Conservation (phyloP, 2,329 filamentous ascomycete species). For the Aspergillus viridinutans region DNA sequence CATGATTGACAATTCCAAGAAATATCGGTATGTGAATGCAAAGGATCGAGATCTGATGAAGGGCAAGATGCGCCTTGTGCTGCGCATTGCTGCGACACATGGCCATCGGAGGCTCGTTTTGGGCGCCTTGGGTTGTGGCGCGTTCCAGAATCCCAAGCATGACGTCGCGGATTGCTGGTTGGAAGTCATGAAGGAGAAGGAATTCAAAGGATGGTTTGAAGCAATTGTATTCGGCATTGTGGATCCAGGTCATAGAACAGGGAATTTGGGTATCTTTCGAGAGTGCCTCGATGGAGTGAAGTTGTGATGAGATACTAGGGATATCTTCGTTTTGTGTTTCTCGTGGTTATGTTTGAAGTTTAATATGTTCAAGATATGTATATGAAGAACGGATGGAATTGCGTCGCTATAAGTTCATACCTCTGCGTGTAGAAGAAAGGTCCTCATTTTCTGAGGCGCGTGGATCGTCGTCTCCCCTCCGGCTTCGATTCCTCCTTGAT, state of each 20-base stretch:
- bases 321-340: not conserved
- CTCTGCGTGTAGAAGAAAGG: not conserved
- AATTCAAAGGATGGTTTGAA: constrained; percentile 64
- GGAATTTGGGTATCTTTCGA: constrained; percentile 32
- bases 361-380: not conserved
- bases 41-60: constrained; percentile 53
- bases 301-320: constrained; percentile 15
- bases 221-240: constrained; percentile 62
- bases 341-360: not conserved
- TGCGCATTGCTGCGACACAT: constrained; percentile 57
- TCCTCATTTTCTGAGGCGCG: constrained; percentile 22
- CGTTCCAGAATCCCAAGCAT: constrained; percentile 58
- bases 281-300: constrained; percentile 25
- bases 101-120: constrained; percentile 59
- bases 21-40: constrained; percentile 36
- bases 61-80: constrained; percentile 58
- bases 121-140: constrained; percentile 66
- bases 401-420: not conserved
- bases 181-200: constrained; percentile 56
- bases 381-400: not conserved
- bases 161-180: constrained; percentile 62
- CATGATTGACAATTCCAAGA: constrained; percentile 9
- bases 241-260: constrained; percentile 26
- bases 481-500: constrained; percentile 7
- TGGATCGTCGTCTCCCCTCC: constrained; percentile 27